phyloP scores from a whole-genome alignment of 805 yeast species.

The Candida michaelii region DNA sequence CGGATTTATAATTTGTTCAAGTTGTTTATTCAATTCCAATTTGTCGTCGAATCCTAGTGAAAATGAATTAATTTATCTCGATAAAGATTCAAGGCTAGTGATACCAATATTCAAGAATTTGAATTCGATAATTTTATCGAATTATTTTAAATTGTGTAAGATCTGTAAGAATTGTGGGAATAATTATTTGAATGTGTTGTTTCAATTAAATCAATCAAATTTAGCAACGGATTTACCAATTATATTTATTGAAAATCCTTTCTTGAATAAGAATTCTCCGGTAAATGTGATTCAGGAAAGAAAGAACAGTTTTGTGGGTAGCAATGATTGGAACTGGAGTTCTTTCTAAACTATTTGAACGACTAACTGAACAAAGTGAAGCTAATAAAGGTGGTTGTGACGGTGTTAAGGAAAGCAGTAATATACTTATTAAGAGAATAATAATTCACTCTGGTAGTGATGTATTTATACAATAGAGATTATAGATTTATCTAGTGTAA shows the following conservation, averaged over 20 bases:
- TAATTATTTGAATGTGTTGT: slow-evolving; percentile 19
- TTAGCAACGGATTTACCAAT: slow-evolving; percentile 13
- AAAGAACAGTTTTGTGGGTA: slow-evolving; percentile 20
- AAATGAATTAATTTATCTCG: slow-evolving; percentile 19
- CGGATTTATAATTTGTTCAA: slow-evolving; percentile 46
- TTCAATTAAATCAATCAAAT: slow-evolving; percentile 13
- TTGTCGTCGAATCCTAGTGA: background rate
- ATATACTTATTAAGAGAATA: no score
- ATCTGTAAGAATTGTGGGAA: slow-evolving; percentile 36
- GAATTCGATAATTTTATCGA: slow-evolving; percentile 7
- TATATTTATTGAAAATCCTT: slow-evolving; percentile 35
- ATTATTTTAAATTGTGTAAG: slow-evolving; percentile 25
- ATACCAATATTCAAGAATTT: slow-evolving; percentile 34
- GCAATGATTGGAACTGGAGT: slow-evolving; percentile 55
- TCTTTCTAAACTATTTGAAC: slow-evolving; percentile 34
- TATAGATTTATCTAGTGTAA: background rate
- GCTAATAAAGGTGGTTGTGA: no score
- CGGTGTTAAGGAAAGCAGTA: background rate
- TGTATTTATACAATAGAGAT: background rate
- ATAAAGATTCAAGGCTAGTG: slow-evolving; percentile 30
- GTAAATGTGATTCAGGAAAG: slow-evolving; percentile 9
- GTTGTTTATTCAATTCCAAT: slow-evolving; percentile 24
- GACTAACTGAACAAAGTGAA: no score
- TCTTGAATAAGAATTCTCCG: slow-evolving; percentile 10
- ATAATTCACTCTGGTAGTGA: slow-evolving; percentile 1